phyloP scores from a whole-genome alignment of 495 filamentous ascomycete genomes.

The Lineolata rhizophorae region DNA sequence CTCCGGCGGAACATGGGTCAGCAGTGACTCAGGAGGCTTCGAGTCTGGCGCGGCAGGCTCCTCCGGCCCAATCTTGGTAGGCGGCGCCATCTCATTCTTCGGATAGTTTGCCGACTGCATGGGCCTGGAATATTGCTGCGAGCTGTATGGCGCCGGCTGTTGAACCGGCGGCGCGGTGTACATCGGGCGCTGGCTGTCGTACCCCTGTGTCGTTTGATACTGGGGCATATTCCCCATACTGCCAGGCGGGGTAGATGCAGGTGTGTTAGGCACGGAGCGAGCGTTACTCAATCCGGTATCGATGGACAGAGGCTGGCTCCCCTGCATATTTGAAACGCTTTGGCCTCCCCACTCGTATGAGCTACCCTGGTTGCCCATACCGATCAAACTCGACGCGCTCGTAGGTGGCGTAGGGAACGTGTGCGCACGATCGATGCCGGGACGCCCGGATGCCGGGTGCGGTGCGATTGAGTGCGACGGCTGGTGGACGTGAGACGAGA shows the following conservation, averaged over 20 bases:
- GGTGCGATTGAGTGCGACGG: slow-evolving; percentile 49
- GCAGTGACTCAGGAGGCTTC: slow-evolving; percentile 44
- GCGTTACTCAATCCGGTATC: slow-evolving; percentile 63
- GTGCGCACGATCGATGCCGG: slow-evolving; percentile 56
- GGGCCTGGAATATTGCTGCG: slow-evolving; percentile 42
- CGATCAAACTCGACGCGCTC: slow-evolving; percentile 77
- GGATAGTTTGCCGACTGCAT: slow-evolving; percentile 41
- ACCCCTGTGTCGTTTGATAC: slow-evolving; percentile 48
- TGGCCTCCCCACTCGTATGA: slow-evolving; percentile 56
- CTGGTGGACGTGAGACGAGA: slow-evolving; percentile 38
- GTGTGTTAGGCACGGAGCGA: slow-evolving; percentile 82
- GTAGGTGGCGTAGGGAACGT: slow-evolving; percentile 90
- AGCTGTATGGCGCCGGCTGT: slow-evolving; percentile 42
- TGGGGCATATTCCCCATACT: slow-evolving; percentile 54
- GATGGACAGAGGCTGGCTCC: slow-evolving; percentile 56
- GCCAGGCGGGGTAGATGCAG: slow-evolving; percentile 81
- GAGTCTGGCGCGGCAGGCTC: slow-evolving; percentile 36
- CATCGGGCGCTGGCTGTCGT: slow-evolving; percentile 58
- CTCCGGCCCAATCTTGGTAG: slow-evolving; percentile 35
- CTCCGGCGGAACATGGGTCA: too few relatives aligned
- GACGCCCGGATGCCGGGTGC: slow-evolving; percentile 45
- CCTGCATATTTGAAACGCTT: slow-evolving; percentile 41
- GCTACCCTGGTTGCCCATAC: slow-evolving; percentile 48
- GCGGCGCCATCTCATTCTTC: slow-evolving; percentile 85
- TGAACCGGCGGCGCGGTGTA: slow-evolving; percentile 57